Percentiles rank a stretch among this genome's conserved stretches.
Conservation (phyloP, 2,329 filamentous ascomycete genomes). For the Leptoxyphium fumago region DNA sequence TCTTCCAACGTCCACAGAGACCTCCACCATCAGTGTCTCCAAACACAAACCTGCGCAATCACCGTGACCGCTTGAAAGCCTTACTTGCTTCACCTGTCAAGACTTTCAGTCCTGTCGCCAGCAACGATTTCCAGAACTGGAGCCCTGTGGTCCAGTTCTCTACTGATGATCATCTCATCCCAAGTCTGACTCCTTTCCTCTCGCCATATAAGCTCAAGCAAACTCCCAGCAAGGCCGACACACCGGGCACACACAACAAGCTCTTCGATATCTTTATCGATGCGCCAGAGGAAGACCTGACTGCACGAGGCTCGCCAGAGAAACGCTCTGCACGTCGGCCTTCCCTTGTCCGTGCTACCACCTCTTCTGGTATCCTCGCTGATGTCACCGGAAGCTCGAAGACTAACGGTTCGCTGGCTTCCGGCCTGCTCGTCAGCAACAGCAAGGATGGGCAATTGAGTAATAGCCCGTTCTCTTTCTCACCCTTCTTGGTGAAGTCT, state of each 20-base stretch:
- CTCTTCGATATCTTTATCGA: slow-evolving; percentile 45
- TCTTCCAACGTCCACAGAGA: slow-evolving; percentile 54
- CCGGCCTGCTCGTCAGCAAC: slow-evolving; percentile 7
- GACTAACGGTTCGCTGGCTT: slow-evolving; percentile 27
- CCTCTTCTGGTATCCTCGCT: slow-evolving; percentile 45
- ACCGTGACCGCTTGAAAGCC: slow-evolving; percentile 67
- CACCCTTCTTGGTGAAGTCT: slow-evolving; percentile 16
- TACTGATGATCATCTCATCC: slow-evolving; percentile 45
- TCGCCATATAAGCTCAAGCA: slow-evolving; percentile 17
- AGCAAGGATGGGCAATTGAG: not conserved
- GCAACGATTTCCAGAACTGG: slow-evolving; percentile 40
- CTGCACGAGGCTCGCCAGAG: slow-evolving; percentile 47
- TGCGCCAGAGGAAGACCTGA: slow-evolving; percentile 23
- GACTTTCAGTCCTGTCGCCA: slow-evolving; percentile 31
- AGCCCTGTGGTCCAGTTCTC: slow-evolving; percentile 50
- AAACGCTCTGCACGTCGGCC: slow-evolving; percentile 48
- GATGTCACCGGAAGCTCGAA: slow-evolving; percentile 43
- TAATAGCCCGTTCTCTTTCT: slow-evolving; percentile 16
- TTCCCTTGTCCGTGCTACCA: slow-evolving; percentile 47
- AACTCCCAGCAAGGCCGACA: slow-evolving; percentile 21
- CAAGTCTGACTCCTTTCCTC: slow-evolving; percentile 28
- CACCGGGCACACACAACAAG: slow-evolving; percentile 4
- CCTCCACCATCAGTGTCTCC: slow-evolving; percentile 71
- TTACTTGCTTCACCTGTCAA: slow-evolving; percentile 68
- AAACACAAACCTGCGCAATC: slow-evolving; percentile 79